Base-by-base conservation (phyloP, 139 green algal species). In the Chlorella sorokiniana region DNA sequence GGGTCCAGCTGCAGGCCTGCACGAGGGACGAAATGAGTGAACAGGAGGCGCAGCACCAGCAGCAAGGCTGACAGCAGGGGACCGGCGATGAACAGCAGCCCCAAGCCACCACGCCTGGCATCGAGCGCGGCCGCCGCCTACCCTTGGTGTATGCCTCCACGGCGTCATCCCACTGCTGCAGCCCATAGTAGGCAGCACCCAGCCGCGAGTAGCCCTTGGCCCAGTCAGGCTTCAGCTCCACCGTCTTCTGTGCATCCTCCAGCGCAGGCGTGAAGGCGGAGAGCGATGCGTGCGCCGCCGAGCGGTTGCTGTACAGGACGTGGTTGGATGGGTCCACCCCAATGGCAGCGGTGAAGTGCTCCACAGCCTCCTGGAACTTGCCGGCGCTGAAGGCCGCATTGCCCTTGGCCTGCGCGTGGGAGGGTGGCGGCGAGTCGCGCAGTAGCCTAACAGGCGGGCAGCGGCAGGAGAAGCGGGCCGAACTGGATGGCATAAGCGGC, bases 281-380 rank as follows among this genome's bases (percentile, higher is more conserved):
- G 25, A 98, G 78, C 80, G 91, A 96, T 0, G 92, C 92, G 89
- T 96, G 91, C 81, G 92, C 85, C 11, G 96, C 97, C 3, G 92
- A 98, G 18, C 95, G 87, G 87, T 99, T 99, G 88, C 89, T 96
- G 90, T 94, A 99, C 4, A 99, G 90, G 9, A 99, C 95, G 75
- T 99, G 96, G 84, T 99, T 99, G 41, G 14, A 84, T 7, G 91
- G 86, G 67, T 96, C 94, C 0, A 97, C 61, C 18, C 87, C 90
- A 22, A 98, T 97, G 3, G 91, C 95, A 40, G 94, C 56, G 1
- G 88, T 89, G 82, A 99, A 99, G 79, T 90, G 86, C 22, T 94
- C 81, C 29, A 97, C 92, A 1, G 96, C 97, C 56, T 97, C 92
- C 16, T 95, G 86, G 76, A 92, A 98, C 1, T 92, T 83, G 22